These are phyloP conservation scores for Calcarisporium arbuscula DNA, from an alignment of 2,329 filamentous ascomycete genomes.

Conservation along the genomic window DNA sequence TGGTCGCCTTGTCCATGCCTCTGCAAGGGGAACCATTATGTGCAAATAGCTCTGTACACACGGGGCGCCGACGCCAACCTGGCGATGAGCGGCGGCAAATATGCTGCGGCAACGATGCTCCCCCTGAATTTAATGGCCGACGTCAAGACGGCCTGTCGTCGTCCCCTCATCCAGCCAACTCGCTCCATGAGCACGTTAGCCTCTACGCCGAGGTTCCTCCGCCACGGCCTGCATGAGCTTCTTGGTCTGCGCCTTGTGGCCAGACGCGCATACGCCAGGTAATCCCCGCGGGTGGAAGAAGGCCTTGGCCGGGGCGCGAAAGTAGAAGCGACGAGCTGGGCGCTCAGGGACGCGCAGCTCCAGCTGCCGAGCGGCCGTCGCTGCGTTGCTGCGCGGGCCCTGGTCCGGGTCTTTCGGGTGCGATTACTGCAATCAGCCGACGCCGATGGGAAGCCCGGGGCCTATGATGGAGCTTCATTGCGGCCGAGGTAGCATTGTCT, in stretches of 20 bases:
- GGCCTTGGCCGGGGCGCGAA: slow-evolving; percentile 82
- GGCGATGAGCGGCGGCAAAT: slow-evolving; percentile 68
- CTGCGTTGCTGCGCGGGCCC: slow-evolving; percentile 46
- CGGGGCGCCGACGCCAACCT: slow-evolving; percentile 70
- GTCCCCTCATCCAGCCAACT: slow-evolving; percentile 50
- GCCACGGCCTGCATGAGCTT: slow-evolving; percentile 30
- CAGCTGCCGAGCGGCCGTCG: slow-evolving; percentile 74
- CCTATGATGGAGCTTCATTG: slow-evolving; percentile 22
- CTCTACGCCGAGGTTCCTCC: slow-evolving; percentile 27
- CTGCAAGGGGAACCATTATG: slow-evolving; percentile 58
- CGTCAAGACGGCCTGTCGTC: slow-evolving; percentile 62
- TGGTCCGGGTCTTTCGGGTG: slow-evolving; percentile 37
- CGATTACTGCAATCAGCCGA: slow-evolving; percentile 38
- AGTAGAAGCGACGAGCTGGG: slow-evolving; percentile 88
- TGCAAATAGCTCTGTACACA: slow-evolving; percentile 75
- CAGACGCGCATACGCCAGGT: slow-evolving; percentile 53
- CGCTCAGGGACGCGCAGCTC: slow-evolving; percentile 76
- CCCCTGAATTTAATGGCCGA: slow-evolving; percentile 64
- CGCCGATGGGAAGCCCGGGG: slow-evolving; percentile 18
- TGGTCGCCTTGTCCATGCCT: slow-evolving; percentile 52
- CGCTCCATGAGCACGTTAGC: slow-evolving; percentile 26
- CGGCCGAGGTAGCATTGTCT: slow-evolving; percentile 28
- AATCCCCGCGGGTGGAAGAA: slow-evolving; percentile 90
- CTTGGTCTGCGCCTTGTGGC: slow-evolving; percentile 39
- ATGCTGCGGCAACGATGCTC: slow-evolving; percentile 64